Base-by-base conservation (phyloP, 805 yeast species). In the Candida vaughaniae region DNA sequence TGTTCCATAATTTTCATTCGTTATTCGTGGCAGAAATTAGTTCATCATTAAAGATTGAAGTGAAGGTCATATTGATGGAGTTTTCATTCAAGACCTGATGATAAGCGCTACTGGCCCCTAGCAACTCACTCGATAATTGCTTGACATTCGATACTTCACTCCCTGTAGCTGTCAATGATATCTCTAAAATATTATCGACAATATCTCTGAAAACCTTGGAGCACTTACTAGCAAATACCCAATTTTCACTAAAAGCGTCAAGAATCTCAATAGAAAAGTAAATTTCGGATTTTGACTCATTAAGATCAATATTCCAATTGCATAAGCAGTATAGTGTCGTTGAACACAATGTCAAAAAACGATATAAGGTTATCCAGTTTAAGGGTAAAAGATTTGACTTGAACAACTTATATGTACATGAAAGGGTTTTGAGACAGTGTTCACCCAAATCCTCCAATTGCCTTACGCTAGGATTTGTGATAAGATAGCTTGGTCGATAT, bases 301-400 rank as follows among this genome's bases (percentile, higher is more conserved):
- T 52, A 15, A 73, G 48, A 48, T 75, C 76, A 22, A 73, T 65
- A 25, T 68, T 57, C 65, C 73, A 66, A 30, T 66, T 69, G 34
- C 74, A 67, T 14, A 75, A 43, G 45, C 78, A 73, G 45, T 64
- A 70, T 2, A 74, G 47, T 14, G 74, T 57, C 1, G 74, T 67
- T 15, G 75, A 65, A 49, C 77, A 71, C n/a, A 64, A 62, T 11
- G 72, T 66, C 20, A 75, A 41, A 17, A 75, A 66, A 35, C 75
- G 58, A 45, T 70, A 67, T 7, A 71, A 47, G 1, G 77, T 70
- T 15, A 71, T 66, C 80, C 80, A 75, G 39, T 70, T 73, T 40
- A 70, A 49, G 0, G 78, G 79, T 22, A 74, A 48, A 27, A 68
- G 46, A 33, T 65, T 69, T 7, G 69, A 58, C 27, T 66, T 63